Base-by-base conservation (phyloP, 1,284 basidiomycete species). In the Schizophyllum commune region DNA sequence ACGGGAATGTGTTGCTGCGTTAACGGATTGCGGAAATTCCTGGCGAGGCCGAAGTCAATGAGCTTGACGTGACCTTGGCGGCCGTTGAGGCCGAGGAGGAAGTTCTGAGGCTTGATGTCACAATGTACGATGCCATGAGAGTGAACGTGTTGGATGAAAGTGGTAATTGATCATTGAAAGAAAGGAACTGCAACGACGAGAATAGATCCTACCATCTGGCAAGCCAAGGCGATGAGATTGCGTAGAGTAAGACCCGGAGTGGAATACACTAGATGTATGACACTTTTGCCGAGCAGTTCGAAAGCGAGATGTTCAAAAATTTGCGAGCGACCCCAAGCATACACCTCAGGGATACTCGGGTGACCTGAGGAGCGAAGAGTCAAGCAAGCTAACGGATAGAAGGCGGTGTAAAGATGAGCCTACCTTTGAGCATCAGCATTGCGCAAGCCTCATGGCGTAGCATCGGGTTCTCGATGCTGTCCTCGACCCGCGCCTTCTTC, bases 381-480 rank as follows among this genome's bases (percentile, higher is more conserved):
- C 27, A 27, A 27, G 27, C 27, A 27, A 5, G 5, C 3, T 27
- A 3, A 2, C 27, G 27, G 27, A 27, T 3, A 27, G 27, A 27
- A 27, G 27, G 27, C 27, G 2, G 27, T 27, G 27, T 5, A 27
- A 5, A 27, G 5, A 5, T 27, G 5, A 27, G 27, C 27, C 27
- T 27, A 27, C 27, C 27, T 55, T 55, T 55, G 54, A 55, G 54
- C 20, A 55, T 55, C 54, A 21, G 6, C 54, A 55, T 55, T 27
- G 54, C 54, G 54, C 54, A 55, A 55, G 54, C 54, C 27, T 55
- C 54, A 27, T 55, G 54, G 20, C 54, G 54, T 27, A 55, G 54
- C 54, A 55, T 55, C 20, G 54, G 54, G 20, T 55, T 15, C 13
- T 19, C 54, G 20, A 55, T 55, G 27, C 27, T 27, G 27, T 27